Percentiles rank a stretch among this genome's conserved stretches.
phyloP scores from a whole-genome alignment of 2,329 filamentous ascomycete species.

The Hymenoscyphus repandus region DNA sequence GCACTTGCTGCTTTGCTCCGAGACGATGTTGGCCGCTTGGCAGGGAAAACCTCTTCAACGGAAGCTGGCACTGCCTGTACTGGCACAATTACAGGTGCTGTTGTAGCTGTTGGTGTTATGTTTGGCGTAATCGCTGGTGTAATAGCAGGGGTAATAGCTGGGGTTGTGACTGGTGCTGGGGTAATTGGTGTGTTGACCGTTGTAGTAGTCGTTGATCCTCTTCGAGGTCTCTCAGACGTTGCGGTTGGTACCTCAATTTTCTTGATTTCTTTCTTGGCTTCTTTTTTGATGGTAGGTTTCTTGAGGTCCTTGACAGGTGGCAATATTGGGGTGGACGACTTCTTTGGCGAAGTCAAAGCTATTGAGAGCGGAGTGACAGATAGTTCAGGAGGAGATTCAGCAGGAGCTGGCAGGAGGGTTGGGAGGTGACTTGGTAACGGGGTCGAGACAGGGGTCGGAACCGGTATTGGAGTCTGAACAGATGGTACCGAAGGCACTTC shows the following conservation, averaged over 20 bases:
- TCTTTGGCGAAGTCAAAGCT: slow-evolving; percentile 23
- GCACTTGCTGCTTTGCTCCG: slow-evolving; percentile 29
- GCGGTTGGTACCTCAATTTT: slow-evolving; percentile 18
- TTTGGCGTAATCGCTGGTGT: not conserved
- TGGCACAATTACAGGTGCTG: slow-evolving; percentile 1
- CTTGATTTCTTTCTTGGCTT: slow-evolving; percentile 21
- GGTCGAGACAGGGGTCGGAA: slow-evolving; percentile 3
- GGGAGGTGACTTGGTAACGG: slow-evolving; percentile 7
- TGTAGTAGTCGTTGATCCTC: slow-evolving; percentile 6
- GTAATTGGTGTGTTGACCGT: slow-evolving; percentile 6
- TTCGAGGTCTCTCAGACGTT: slow-evolving; percentile 7
- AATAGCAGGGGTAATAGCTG: slow-evolving; percentile 2
- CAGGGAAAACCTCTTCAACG: slow-evolving; percentile 20
- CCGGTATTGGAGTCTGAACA: slow-evolving; percentile 2
- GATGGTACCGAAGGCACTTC: slow-evolving; percentile 15
- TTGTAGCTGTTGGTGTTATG: slow-evolving; percentile 12
- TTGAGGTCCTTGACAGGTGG: slow-evolving; percentile 25
- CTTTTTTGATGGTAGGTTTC: slow-evolving; percentile 16
- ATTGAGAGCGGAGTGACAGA: slow-evolving; percentile 12
- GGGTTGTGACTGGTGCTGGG: slow-evolving; percentile 4
- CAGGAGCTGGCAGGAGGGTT: slow-evolving; percentile 10
- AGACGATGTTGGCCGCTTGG: slow-evolving; percentile 29
- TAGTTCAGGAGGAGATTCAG: slow-evolving; percentile 10
- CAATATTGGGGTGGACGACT: slow-evolving; percentile 32
- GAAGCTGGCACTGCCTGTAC: slow-evolving; percentile 11